These are phyloP conservation scores for Dictyostelium intermedium DNA, from an alignment of 78 protist genomes.

Conservation along the genomic window DNA sequence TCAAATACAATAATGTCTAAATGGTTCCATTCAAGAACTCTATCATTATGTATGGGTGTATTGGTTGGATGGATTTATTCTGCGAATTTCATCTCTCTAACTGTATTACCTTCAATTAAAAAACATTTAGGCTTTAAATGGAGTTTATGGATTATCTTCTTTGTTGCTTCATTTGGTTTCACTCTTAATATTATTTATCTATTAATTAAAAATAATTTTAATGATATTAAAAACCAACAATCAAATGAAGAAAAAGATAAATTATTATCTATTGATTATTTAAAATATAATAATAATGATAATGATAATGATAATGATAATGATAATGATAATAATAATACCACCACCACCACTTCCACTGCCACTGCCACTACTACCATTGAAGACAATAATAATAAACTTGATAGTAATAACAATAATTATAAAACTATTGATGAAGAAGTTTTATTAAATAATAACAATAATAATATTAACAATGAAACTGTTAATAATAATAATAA, in stretches of 20 bases:
- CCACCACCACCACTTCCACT: too few species aligned
- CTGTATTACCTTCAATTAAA: constrained; percentile 12
- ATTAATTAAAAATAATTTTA: not conserved
- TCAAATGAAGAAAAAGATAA: not conserved
- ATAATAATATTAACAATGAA: too few species aligned
- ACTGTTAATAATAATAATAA: too few species aligned
- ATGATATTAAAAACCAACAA: not conserved
- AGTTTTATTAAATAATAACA: not conserved
- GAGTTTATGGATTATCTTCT: constrained; percentile 46
- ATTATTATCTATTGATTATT: not conserved
- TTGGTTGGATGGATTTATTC: constrained; percentile 52
- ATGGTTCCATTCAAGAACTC: not conserved
- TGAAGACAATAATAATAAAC: not conserved
- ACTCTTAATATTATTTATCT: constrained; percentile 9
- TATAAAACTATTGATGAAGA: not conserved
- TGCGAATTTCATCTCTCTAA: constrained; percentile 23
- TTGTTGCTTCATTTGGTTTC: not conserved
- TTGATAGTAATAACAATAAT: not conserved
- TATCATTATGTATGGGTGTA: constrained; percentile 29
- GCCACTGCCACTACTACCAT: too few species aligned
- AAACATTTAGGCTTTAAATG: constrained; percentile 9
- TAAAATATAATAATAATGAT: not conserved
- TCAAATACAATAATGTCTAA: constrained; percentile 59
- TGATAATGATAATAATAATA: not conserved
- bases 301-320: not conserved